Percentiles rank a stretch among this genome's conserved stretches.
phyloP scores from a whole-genome alignment of 306 rosid genomes.

The Mucuna pruriens region DNA sequence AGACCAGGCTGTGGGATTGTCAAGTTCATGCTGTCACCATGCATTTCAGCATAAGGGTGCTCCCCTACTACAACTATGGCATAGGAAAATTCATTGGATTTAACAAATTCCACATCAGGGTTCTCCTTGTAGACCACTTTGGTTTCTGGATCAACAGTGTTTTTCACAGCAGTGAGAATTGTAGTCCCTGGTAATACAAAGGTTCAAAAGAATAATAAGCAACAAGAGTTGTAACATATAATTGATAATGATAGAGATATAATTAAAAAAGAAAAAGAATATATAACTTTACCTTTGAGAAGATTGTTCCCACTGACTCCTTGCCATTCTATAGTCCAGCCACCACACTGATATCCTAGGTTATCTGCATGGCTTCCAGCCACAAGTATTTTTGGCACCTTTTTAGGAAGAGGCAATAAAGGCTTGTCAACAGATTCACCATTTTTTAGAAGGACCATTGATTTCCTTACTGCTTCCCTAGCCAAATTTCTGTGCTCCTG shows the following conservation, averaged over 20 bases:
- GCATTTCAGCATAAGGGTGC: conserved; percentile 56
- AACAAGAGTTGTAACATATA: background rate
- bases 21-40: conserved; percentile 53
- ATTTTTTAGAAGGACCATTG: conserved; percentile 54
- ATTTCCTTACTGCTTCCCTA: conserved; percentile 58
- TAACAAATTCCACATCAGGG: conserved; percentile 47
- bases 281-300: conserved; percentile 30
- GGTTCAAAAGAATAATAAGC: conserved; percentile 12
- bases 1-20: conserved; percentile 48
- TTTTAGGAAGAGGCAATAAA: conserved; percentile 54
- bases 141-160: conserved; percentile 47
- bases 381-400: conserved; percentile 52
- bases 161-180: conserved; percentile 49
- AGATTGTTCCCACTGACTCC: conserved; percentile 55
- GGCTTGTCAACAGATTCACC: conserved; percentile 43
- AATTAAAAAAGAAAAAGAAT: background rate
- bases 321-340: conserved; percentile 68
- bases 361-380: conserved; percentile 67
- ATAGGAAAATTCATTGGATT: conserved; percentile 50
- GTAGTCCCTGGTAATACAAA: conserved; percentile 51
- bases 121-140: conserved; percentile 50
- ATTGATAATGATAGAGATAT: background rate
- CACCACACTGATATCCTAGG: conserved; percentile 67
- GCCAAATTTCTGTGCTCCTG: conserved; percentile 57
- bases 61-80: conserved; percentile 59